phyloP scores from a whole-genome alignment of 805 yeast genomes.

The Wickerhamomyces bovis region DNA sequence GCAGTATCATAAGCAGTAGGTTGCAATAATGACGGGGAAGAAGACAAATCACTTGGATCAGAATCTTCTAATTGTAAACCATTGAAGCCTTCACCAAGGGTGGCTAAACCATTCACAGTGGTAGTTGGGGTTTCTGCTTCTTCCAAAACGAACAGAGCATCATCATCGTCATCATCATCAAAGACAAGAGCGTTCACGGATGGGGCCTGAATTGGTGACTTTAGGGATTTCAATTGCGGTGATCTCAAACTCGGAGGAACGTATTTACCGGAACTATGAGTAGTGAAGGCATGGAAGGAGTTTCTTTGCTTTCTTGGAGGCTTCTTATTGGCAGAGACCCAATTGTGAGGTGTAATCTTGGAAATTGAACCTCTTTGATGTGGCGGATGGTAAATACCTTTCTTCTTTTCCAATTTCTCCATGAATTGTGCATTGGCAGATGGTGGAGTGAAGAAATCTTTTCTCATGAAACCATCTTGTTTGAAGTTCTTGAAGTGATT shows the following conservation, averaged over 20 bases:
- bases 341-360: constrained; percentile 12
- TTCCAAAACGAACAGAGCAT: constrained; percentile 35
- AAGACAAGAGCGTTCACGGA: constrained; percentile 15
- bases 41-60: constrained; percentile 16
- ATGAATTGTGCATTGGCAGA: constrained; percentile 64
- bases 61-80: constrained; percentile 14
- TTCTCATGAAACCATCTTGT: constrained; percentile 44
- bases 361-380: constrained; percentile 24
- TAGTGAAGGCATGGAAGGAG: constrained; percentile 23
- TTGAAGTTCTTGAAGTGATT: constrained; percentile 33
- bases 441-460: constrained; percentile 75
- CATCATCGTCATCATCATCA: constrained; percentile 23
- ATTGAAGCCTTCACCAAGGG: neutral
- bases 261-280: constrained; percentile 46
- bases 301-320: constrained; percentile 12
- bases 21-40: constrained; percentile 8
- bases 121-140: constrained; percentile 19
- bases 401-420: constrained; percentile 49
- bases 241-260: constrained; percentile 69
- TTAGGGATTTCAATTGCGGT: constrained; percentile 26
- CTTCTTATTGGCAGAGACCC: constrained; percentile 7
- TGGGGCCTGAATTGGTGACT: constrained; percentile 15
- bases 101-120: neutral
- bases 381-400: constrained; percentile 22
- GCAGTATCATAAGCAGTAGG: constrained; percentile 1